Evolutionary conservation across 2,329 filamentous ascomycete species (phyloP).

Genomic region (Diplocarpon mali): DNA sequence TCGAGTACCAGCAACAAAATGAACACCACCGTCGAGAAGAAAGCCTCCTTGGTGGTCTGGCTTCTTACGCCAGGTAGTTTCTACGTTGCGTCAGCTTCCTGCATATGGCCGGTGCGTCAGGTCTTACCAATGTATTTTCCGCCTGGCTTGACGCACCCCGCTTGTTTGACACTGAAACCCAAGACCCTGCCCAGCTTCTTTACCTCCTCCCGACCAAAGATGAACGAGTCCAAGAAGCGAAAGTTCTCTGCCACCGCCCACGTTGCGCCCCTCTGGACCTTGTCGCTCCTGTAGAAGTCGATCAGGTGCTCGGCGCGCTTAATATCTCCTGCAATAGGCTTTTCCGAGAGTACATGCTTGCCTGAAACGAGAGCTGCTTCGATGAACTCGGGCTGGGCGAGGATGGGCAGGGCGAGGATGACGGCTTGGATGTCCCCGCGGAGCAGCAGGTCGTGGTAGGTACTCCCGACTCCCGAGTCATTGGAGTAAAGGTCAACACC

Average conservation of each 20-base stretch:
- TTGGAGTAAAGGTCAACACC: slow-evolving; percentile 25
- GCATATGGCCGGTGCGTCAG: background rate
- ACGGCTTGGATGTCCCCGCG: slow-evolving; percentile 27
- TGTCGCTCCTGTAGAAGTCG: slow-evolving; percentile 32
- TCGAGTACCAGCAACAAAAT: slow-evolving; percentile 54
- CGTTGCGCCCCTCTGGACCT: slow-evolving; percentile 29
- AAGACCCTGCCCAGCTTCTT: slow-evolving; percentile 42
- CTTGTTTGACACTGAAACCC: slow-evolving; percentile 39
- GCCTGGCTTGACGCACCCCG: slow-evolving; percentile 34
- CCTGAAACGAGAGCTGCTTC: slow-evolving; percentile 37
- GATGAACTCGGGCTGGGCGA: slow-evolving; percentile 37
- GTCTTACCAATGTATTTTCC: slow-evolving; percentile 35
- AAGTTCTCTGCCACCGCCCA: slow-evolving; percentile 65
- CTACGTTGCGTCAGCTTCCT: slow-evolving; percentile 17
- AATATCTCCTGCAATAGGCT: slow-evolving; percentile 41
- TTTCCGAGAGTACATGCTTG: slow-evolving; percentile 45
- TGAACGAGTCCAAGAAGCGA: slow-evolving; percentile 47
- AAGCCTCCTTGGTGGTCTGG: slow-evolving; percentile 68
- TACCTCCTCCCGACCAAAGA: slow-evolving; percentile 38
- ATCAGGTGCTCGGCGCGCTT: slow-evolving; percentile 37
- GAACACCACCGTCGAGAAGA: slow-evolving; percentile 65
- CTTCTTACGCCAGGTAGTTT: slow-evolving; percentile 52
- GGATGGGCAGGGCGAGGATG: slow-evolving; percentile 38
- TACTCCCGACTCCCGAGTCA: slow-evolving; percentile 25
- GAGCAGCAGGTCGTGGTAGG: slow-evolving; percentile 33